Evolutionary conservation across 768 basidiomycete species (phyloP).

Genomic region (Rhizopogon vinicolor): DNA sequence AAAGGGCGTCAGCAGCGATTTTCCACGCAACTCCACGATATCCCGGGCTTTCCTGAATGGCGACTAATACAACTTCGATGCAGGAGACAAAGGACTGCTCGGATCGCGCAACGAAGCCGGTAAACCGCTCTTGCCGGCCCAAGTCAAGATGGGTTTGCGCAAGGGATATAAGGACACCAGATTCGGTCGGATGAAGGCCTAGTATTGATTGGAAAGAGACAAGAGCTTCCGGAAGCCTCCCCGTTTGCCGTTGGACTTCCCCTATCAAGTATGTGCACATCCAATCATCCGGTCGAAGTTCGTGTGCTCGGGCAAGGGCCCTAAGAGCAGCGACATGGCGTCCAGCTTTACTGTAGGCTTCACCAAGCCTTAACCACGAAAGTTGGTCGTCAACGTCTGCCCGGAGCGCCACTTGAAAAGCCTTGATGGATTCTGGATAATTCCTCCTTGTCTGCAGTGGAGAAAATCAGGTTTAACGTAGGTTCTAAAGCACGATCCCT

Average conservation of each 20-base stretch:
- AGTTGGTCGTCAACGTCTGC: conserved; percentile 71
- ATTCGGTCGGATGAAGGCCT: conserved; percentile 52
- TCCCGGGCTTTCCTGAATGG: conserved; percentile 49
- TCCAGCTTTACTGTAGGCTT: conserved; percentile 86
- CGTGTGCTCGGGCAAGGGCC: conserved; percentile 70
- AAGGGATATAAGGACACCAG: conserved; percentile 67
- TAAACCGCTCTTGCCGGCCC: conserved; percentile 56
- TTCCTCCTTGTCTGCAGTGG: conserved; percentile 57
- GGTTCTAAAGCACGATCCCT: conserved; percentile 21
- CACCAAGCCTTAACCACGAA: conserved; percentile 89
- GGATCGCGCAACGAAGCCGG: conserved; percentile 73
- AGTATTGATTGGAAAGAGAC: conserved; percentile 55
- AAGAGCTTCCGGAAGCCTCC: conserved; percentile 74
- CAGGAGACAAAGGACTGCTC: conserved; percentile 66
- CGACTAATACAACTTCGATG: conserved; percentile 45
- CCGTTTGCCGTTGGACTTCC: conserved; percentile 76
- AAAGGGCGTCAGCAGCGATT: conserved; percentile 68
- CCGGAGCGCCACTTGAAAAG: conserved; percentile 82
- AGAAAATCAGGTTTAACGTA: conserved; percentile 1
- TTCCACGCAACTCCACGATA: conserved; percentile 84
- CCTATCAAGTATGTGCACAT: conserved; percentile 78
- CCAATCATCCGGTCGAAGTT: conserved; percentile 79
- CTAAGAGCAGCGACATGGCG: conserved; percentile 88
- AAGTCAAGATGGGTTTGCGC: conserved; percentile 69
- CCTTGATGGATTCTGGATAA: conserved; percentile 71